Evolutionary conservation across 768 basidiomycete genomes (phyloP).

Genomic region (Podaxis mareebaensis): DNA sequence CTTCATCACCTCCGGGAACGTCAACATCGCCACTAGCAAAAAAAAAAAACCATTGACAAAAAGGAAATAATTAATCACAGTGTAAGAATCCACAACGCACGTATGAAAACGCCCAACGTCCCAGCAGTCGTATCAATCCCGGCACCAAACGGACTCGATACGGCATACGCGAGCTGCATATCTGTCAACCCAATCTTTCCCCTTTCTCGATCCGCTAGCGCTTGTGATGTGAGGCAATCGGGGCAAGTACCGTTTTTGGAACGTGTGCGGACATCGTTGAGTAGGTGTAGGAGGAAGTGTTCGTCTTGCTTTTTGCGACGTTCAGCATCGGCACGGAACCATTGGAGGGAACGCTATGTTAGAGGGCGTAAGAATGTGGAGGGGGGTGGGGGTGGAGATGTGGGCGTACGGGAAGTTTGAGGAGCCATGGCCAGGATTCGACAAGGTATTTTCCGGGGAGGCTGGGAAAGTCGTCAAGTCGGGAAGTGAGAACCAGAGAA

Average conservation of each 20-base stretch:
- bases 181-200: slow-evolving; percentile 40
- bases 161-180: slow-evolving; percentile 41
- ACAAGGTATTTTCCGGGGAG: slow-evolving; percentile 16
- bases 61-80: neutral
- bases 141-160: slow-evolving; percentile 30
- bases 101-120: slow-evolving; percentile 24
- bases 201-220: slow-evolving; percentile 39
- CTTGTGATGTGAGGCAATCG: slow-evolving; percentile 36
- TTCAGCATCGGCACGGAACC: slow-evolving; percentile 30
- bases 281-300: slow-evolving; percentile 23
- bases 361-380: neutral
- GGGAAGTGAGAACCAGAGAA: neutral
- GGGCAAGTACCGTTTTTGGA: slow-evolving; percentile 23
- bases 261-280: slow-evolving; percentile 27
- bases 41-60: neutral
- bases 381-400: neutral
- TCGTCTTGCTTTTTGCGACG: slow-evolving; percentile 25
- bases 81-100: neutral
- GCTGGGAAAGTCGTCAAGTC: slow-evolving; percentile 3
- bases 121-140: slow-evolving; percentile 24
- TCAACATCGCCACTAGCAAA: slow-evolving; percentile 29
- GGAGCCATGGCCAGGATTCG: slow-evolving; percentile 15
- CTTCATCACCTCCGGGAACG: slow-evolving; percentile 26
- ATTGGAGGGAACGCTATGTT: slow-evolving; percentile 28
- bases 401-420: slow-evolving; percentile 15